Evolutionary conservation across 352 stramenopile species (phyloP), one percentile per base, ranked within the genome.

Genomic region (Albugo laibachii): DNA sequence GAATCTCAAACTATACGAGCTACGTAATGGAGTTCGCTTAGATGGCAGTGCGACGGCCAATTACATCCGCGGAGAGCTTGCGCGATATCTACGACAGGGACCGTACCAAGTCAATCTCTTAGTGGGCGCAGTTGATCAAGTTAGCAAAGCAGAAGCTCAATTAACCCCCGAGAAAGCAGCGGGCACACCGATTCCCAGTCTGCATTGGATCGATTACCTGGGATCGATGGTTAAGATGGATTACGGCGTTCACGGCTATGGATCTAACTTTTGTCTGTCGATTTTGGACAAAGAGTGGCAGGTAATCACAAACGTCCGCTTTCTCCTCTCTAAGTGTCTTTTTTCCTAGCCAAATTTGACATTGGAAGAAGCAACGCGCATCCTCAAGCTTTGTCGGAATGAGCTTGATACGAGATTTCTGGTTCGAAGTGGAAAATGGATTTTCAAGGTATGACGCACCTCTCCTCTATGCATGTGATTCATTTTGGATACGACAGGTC

Each of bases 1-100:
- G 66, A 92, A 92, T 65, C 80, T 91, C 66, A 92, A 92, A 69
- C 69, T 92, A 5, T 91, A 92, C 53, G 76, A 92, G 54, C 61
- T 92, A 57, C 77, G 74, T 56, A 88, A 89, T 53, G 80, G 76
- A 45, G 77, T 92, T 52, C 71, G 70, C 57, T 71, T 92, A 36
- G 74, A 83, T 53, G 77, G 77, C 3, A 57, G 73, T 3, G 73
- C 77, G 36, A 83, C 80, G 0, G 80, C 80, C 50, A 91, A 87
- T 60, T 92, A 77, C 50, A 70, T 92, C 55, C 80, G 80, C 21
- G 61, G 62, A 8, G 77, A 92, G 48, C 61, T 92, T 19, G 80
- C 80, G 41, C 66, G 66, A 27, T 83, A 83, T 54, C 53, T 92
- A 49, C 79, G 79, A 41, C 79, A 83, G 37, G 70, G 70, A 11